Evolutionary conservation across 768 basidiomycete species (phyloP).

Genomic region (Tulasnella sp.): DNA sequence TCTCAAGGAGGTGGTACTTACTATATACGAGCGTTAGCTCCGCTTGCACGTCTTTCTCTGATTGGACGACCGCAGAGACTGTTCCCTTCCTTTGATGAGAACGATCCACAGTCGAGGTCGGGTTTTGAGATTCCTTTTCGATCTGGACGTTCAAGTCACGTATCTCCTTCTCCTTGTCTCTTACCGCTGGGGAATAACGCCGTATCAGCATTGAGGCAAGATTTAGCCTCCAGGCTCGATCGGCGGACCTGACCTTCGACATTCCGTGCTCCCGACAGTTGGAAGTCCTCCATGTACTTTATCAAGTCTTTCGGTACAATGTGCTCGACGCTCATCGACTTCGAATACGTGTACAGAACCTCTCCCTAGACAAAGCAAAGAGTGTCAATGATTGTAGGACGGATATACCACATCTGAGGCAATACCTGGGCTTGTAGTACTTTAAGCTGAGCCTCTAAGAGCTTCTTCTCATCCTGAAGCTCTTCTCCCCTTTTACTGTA

Average conservation of each 20-base stretch:
- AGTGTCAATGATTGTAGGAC: background rate
- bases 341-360: background rate
- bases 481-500: background rate
- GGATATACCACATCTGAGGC: background rate
- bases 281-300: constrained; percentile 34
- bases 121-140: constrained; percentile 26
- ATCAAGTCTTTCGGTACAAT: constrained; percentile 22
- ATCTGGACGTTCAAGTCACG: constrained; percentile 18
- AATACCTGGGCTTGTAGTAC: background rate
- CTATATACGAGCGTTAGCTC: constrained; percentile 44
- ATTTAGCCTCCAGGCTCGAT: constrained; percentile 16
- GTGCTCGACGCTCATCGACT: constrained; percentile 30
- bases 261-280: constrained; percentile 30
- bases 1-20: constrained; percentile 27
- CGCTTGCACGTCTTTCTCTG: constrained; percentile 29
- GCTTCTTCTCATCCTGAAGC: background rate
- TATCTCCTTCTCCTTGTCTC: constrained; percentile 15
- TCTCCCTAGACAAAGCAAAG: background rate
- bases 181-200: background rate
- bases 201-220: background rate
- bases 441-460: constrained; percentile 1
- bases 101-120: background rate
- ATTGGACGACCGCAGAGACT: constrained; percentile 34
- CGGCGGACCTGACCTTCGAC: constrained; percentile 25
- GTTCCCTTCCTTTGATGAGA: constrained; percentile 19